Evolutionary conservation across 371 early-diverging fungal species (phyloP), one percentile per base, ranked within the genome.

Genomic region (Astathelohania contejeani): DNA sequence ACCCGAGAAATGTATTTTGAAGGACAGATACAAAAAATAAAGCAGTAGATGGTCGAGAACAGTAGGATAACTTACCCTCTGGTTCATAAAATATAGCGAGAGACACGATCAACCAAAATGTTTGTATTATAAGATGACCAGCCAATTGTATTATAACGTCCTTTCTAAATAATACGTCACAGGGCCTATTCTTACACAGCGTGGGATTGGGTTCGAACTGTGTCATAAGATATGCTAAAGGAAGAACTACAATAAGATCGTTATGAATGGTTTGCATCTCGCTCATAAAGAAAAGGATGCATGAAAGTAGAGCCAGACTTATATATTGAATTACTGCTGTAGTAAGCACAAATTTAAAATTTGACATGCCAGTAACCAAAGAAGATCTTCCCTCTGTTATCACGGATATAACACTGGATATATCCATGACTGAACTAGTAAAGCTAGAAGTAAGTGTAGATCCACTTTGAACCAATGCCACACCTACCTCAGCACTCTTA

Each of bases 391-490:
- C 97, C 67, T 95, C 94, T 61, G 83, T 83, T 46, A 93, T 85
- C 35, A 90, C 81, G 47, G 83, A 80, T 40, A 88, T 75, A 0
- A 94, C 88, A 68, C 90, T 90, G 35, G 77, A 77, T 56, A 97
- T 84, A 57, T 92, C 85, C 43, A 78, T 82, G 6, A 79, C 79
- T 40, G 80, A 79, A 38, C 86, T 84, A 0, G 90, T 90, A 69
- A 97, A 96, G 0, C 89, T 90, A 2, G 95, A 91, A 1, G 92
- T 93, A 0, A 96, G 87, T 32, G 85, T 87, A 1, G 92, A 88
- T 63, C 91, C 94, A 10, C 92, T 90, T 59, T 90, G 87, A 3
- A 88, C 86, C 25, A 99, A 71, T 14, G 92, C 87, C 14, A 99
- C 73, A 0, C 99, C 97, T 25, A 94, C 88, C 72, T 93, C 92